phyloP scores from a whole-genome alignment of 169 alveolate species.

The Hammondia hammondi region DNA sequence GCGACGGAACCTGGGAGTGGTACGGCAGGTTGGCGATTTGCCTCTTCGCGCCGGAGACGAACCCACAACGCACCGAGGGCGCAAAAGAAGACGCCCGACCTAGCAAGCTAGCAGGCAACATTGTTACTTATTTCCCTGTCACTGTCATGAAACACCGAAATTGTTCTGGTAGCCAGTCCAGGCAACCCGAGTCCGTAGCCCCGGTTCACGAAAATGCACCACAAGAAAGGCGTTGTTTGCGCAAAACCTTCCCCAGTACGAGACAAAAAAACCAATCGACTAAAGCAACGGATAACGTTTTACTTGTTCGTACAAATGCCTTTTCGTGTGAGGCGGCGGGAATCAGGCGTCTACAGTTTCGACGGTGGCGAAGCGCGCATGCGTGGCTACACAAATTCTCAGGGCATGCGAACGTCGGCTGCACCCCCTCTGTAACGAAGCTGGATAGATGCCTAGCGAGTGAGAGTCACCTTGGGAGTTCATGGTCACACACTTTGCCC shows the following conservation, averaged over 20 bases:
- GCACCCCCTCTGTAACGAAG: too few relatives aligned
- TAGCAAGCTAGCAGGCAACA: not conserved
- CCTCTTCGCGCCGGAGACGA: constrained; percentile 1
- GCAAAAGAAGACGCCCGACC: not conserved
- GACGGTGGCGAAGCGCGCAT: not conserved
- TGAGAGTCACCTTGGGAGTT: too few relatives aligned
- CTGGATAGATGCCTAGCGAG: too few relatives aligned
- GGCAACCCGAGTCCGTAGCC: not conserved
- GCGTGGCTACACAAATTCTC: not conserved
- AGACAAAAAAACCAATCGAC: too few relatives aligned
- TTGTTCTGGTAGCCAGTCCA: not conserved
- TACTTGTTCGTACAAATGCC: not conserved
- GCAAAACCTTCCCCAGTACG: not conserved
- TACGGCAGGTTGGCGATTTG: constrained; percentile 63
- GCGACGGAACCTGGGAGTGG: constrained; percentile 84
- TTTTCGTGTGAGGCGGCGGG: too few relatives aligned
- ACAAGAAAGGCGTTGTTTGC: not conserved
- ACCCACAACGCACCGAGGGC: not conserved
- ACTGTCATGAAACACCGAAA: not conserved
- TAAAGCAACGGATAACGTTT: not conserved
- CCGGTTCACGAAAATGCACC: not conserved
- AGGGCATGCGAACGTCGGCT: too few relatives aligned
- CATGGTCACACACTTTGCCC: too few relatives aligned
- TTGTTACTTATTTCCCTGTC: not conserved
- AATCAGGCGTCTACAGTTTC: not conserved